A percentile compares a stretch with the other conserved stretches of the same genome.
Conservation (phyloP, 2,329 filamentous ascomycete species). For the Aureobasidium sp. region DNA sequence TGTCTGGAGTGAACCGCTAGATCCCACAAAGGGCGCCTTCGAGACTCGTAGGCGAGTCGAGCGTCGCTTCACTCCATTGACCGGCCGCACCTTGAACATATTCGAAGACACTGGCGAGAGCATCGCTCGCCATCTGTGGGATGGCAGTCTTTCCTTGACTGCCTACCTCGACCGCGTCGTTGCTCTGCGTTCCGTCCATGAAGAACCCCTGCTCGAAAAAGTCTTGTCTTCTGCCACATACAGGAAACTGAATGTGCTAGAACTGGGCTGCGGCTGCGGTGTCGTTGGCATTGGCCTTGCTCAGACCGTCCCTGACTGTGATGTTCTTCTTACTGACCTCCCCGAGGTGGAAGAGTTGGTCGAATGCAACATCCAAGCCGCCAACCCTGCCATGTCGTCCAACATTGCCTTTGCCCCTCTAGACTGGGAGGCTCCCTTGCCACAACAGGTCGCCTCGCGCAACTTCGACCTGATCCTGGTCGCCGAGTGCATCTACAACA, state of each 20-base stretch:
- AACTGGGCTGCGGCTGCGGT: constrained; percentile 63
- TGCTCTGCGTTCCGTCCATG: constrained; percentile 25
- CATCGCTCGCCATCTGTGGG: constrained; percentile 67
- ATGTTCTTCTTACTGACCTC: constrained; percentile 58
- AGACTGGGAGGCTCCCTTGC: constrained; percentile 55
- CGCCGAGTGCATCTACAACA: constrained; percentile 68
- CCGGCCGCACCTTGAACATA: constrained; percentile 41
- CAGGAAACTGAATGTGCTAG: constrained; percentile 47
- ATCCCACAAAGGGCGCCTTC: constrained; percentile 30
- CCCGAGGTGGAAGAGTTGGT: constrained; percentile 57
- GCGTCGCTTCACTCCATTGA: constrained; percentile 44
- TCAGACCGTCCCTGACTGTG: constrained; percentile 44
- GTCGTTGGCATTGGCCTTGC: constrained; percentile 61
- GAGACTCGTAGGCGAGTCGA: constrained; percentile 49
- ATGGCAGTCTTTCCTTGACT: constrained; percentile 53
- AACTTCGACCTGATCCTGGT: constrained; percentile 56
- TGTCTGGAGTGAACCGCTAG: constrained; percentile 48
- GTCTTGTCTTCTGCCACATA: constrained; percentile 34
- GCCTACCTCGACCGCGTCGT: constrained; percentile 45
- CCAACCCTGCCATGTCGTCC: constrained; percentile 38
- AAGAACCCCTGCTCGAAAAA: constrained; percentile 32
- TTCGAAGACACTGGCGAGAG: constrained; percentile 67
- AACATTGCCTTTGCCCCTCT: constrained; percentile 45
- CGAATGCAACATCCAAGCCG: constrained; percentile 46
- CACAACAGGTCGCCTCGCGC: constrained; percentile 29